These are phyloP conservation scores for Myxozyma melibiosi DNA, from an alignment of 805 yeast species.

Conservation along the genomic window DNA sequence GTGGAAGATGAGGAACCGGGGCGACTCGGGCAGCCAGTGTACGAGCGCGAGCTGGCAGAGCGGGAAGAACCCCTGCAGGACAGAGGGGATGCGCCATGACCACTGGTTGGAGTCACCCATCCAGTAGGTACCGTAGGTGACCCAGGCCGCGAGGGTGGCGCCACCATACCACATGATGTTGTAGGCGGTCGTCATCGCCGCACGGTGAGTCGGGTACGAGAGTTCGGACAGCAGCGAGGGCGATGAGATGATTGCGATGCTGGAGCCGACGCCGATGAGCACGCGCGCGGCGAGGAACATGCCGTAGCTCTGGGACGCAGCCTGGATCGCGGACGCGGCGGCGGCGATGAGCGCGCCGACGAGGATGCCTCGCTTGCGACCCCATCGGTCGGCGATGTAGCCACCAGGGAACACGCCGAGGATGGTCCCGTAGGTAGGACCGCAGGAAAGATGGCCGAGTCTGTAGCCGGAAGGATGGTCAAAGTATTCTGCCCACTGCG, in stretches of 20 bases:
- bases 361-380: conserved; percentile 3
- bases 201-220: conserved; percentile 52
- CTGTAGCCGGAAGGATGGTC: background rate
- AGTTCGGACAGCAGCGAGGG: conserved; percentile 45
- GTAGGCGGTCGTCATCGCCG: conserved; percentile 49
- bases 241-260: conserved; percentile 36
- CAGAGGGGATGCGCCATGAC: conserved; percentile 47
- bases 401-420: conserved; percentile 9
- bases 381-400: conserved; percentile 13
- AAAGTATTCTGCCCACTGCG: conserved; percentile 22
- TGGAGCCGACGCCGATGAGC: conserved; percentile 45
- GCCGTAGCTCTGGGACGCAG: conserved; percentile 45
- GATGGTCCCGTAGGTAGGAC: conserved; percentile 6
- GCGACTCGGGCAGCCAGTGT: conserved; percentile 52
- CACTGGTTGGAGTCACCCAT: conserved; percentile 26
- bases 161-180: conserved; percentile 57
- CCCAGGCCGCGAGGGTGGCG: conserved; percentile 56
- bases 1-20: conserved; percentile 49
- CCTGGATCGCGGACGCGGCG: conserved; percentile 45
- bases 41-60: conserved; percentile 40
- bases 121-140: conserved; percentile 48
- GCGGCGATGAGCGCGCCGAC: conserved; percentile 31
- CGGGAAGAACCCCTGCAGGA: conserved; percentile 47
- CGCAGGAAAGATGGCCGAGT: conserved; percentile 12
- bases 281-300: conserved; percentile 46